These are phyloP conservation scores for Parasarocladium wereldwijsianum DNA, from an alignment of 2,329 filamentous ascomycete genomes.

Conservation along the genomic window DNA sequence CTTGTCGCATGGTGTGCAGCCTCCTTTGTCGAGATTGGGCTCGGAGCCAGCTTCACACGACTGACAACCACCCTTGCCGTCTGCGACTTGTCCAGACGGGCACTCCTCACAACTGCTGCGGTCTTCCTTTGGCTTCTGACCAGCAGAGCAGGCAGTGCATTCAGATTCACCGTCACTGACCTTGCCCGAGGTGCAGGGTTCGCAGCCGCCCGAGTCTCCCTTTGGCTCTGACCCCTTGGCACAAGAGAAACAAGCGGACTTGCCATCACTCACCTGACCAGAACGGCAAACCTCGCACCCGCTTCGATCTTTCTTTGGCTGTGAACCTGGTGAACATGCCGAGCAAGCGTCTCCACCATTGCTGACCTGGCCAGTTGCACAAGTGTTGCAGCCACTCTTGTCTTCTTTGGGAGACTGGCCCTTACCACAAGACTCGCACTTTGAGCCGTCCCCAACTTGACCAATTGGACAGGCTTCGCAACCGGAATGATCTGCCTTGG, in stretches of 20 bases:
- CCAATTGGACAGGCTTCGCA: no score
- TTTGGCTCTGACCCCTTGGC: not conserved
- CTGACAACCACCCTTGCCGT: slow-evolving; percentile 1
- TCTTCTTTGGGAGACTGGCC: not conserved
- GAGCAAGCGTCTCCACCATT: not conserved
- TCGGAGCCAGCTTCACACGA: not conserved
- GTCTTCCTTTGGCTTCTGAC: slow-evolving; percentile 1
- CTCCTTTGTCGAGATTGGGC: not conserved
- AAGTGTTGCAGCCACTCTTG: not conserved
- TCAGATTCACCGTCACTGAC: no score
- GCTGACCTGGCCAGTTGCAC: not conserved
- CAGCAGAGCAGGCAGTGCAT: not conserved
- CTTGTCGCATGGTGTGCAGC: not conserved
- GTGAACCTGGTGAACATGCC: not conserved
- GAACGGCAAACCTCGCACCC: not conserved
- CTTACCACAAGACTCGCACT: not conserved
- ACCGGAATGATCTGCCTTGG: slow-evolving; percentile 1
- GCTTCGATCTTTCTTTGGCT: slow-evolving; percentile 1
- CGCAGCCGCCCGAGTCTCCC: no score
- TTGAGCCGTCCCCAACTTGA: no score
- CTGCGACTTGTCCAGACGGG: not conserved
- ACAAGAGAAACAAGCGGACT: not conserved
- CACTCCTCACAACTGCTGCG: slow-evolving; percentile 1
- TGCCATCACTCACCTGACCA: slow-evolving; percentile 1
- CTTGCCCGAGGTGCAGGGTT: no score